Conservation (phyloP, 2,329 filamentous ascomycete genomes). For the Neofusicoccum umdonicola region DNA sequence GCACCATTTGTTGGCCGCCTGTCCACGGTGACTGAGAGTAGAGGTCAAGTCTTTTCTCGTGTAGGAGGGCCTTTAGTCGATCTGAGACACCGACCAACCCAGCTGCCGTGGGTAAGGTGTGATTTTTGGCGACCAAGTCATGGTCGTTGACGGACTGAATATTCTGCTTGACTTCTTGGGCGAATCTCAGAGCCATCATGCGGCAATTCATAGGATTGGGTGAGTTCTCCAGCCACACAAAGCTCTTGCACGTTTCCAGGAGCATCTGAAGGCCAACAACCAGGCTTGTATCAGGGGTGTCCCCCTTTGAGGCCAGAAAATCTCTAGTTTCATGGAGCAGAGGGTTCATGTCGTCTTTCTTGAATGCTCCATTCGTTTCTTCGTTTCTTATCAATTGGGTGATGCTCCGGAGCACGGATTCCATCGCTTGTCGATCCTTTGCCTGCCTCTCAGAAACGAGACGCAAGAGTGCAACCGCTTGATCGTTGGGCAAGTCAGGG, state of each 20-base stretch:
- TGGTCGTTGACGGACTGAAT: conserved; percentile 2
- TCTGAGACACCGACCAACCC: background rate
- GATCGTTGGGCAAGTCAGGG: background rate
- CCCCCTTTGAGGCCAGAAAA: background rate
- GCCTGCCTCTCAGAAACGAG: background rate
- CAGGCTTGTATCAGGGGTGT: background rate
- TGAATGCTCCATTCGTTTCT: background rate
- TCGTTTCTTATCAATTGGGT: background rate
- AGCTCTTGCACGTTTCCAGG: conserved; percentile 5
- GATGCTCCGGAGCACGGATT: background rate
- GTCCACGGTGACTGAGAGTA: conserved; percentile 16
- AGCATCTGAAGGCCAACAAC: background rate
- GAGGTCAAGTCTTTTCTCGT: background rate
- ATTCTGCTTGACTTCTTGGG: background rate
- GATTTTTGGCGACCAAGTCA: background rate
- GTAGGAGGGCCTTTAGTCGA: background rate
- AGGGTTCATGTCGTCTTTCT: conserved; percentile 1
- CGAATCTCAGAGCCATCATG: conserved; percentile 7
- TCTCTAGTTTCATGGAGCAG: background rate
- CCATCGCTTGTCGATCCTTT: background rate
- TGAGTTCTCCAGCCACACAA: background rate
- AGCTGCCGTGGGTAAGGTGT: background rate
- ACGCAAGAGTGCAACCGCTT: background rate
- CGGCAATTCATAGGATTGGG: conserved; percentile 6
- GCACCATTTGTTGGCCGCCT: conserved; percentile 6